Conservation (phyloP, 495 filamentous ascomycete genomes). For the Penicillium fimorum region DNA sequence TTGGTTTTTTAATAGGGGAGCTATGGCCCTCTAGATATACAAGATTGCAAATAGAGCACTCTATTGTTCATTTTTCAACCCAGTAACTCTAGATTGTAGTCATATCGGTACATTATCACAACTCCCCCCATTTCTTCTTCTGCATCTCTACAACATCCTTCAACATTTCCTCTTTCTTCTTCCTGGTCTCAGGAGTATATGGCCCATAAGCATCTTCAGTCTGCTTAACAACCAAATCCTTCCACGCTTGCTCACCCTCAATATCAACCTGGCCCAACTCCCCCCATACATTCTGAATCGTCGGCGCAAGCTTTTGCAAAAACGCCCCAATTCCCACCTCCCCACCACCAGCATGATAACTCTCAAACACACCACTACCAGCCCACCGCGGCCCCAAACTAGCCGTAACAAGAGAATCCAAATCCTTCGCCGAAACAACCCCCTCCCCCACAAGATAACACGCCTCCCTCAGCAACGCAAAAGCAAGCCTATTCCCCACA, state of each 20-base stretch:
- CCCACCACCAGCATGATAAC: conserved; percentile 60
- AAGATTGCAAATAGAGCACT: conserved; percentile 34
- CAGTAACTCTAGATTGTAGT: background rate
- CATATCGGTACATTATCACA: background rate
- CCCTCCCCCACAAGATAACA: conserved; percentile 49
- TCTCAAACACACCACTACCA: conserved; percentile 57
- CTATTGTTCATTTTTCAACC: conserved; percentile 16
- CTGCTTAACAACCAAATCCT: conserved; percentile 36
- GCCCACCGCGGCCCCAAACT: conserved; percentile 58
- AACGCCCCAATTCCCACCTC: conserved; percentile 54
- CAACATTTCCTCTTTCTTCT: conserved; percentile 33
- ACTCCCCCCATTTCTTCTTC: conserved; percentile 20
- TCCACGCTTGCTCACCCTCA: conserved; percentile 38
- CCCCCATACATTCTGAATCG: conserved; percentile 55
- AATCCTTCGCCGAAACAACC: conserved; percentile 43
- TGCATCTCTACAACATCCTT: conserved; percentile 30
- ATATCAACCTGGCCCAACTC: conserved; percentile 43
- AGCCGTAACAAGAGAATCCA: conserved; percentile 46
- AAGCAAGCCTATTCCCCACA: conserved; percentile 51
- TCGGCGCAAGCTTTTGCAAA: conserved; percentile 55
- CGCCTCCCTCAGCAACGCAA: conserved; percentile 46
- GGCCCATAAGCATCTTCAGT: conserved; percentile 39
- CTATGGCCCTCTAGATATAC: conserved; percentile 24
- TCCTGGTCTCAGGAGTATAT: conserved; percentile 16
- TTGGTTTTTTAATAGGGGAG: conserved; percentile 28